These are phyloP conservation scores for Rhinocladiella mackenziei DNA, from an alignment of 2,329 filamentous ascomycete genomes.

Conservation along the genomic window DNA sequence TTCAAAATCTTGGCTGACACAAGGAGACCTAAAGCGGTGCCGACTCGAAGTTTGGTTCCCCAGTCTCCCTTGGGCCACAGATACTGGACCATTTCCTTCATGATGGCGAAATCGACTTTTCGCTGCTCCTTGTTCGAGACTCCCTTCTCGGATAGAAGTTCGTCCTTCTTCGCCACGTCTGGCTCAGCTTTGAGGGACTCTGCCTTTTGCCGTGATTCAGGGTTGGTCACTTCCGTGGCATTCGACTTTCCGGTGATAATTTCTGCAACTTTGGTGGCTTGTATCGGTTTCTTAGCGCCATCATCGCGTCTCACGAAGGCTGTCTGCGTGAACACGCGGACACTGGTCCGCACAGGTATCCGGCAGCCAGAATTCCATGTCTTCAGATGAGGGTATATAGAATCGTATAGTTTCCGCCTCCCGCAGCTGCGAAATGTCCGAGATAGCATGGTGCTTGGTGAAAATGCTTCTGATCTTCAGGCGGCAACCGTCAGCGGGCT, in stretches of 20 bases:
- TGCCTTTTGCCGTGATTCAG: slow-evolving; percentile 24
- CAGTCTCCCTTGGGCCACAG: slow-evolving; percentile 89
- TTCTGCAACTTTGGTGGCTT: slow-evolving; percentile 14
- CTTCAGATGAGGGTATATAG: background rate
- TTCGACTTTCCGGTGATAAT: slow-evolving; percentile 14
- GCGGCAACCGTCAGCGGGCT: background rate
- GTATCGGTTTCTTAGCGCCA: slow-evolving; percentile 5
- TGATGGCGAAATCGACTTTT: slow-evolving; percentile 96
- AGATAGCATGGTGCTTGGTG: slow-evolving; percentile 10
- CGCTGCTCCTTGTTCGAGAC: slow-evolving; percentile 78
- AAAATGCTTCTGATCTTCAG: background rate
- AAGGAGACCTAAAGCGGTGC: slow-evolving; percentile 75
- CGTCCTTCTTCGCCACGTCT: slow-evolving; percentile 45
- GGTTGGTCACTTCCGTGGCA: slow-evolving; percentile 17
- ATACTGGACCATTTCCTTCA: slow-evolving; percentile 95
- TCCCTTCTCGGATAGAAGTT: slow-evolving; percentile 62
- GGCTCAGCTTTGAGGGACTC: slow-evolving; percentile 26
- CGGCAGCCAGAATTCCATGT: background rate
- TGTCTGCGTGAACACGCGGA: slow-evolving; percentile 9
- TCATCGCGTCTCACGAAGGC: slow-evolving; percentile 11
- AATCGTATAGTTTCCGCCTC: slow-evolving; percentile 8
- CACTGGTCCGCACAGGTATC: background rate
- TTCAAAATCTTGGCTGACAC: slow-evolving; percentile 92
- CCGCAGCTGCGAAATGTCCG: slow-evolving; percentile 9
- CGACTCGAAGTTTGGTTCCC: slow-evolving; percentile 78